Conservation (phyloP, 2,329 filamentous ascomycete genomes). For the Escovopsis weberi region DNA sequence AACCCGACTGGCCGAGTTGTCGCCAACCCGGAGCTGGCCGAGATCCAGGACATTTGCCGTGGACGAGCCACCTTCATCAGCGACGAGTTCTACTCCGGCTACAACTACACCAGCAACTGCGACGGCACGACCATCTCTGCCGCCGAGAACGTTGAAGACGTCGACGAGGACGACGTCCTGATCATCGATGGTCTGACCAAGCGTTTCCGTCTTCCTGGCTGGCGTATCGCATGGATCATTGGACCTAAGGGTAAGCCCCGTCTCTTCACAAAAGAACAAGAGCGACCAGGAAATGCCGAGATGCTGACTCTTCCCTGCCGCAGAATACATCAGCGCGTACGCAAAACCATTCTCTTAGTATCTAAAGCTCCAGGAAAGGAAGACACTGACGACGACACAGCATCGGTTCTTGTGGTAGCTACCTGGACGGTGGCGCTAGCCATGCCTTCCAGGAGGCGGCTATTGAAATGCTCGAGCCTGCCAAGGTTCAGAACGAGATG, state of each 20-base stretch:
- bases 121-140: slow-evolving; percentile 81
- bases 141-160: slow-evolving; percentile 79
- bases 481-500: slow-evolving; percentile 73
- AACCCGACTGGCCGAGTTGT: slow-evolving; percentile 89
- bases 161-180: slow-evolving; percentile 79
- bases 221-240: slow-evolving; percentile 92
- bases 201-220: slow-evolving; percentile 88
- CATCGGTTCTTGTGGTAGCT: slow-evolving; percentile 82
- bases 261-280: not conserved
- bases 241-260: slow-evolving; percentile 54
- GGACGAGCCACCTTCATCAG: slow-evolving; percentile 83
- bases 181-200: slow-evolving; percentile 95
- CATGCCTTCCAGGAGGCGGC: slow-evolving; percentile 93
- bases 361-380: not conserved
- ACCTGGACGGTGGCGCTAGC: slow-evolving; percentile 88
- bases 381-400: slow-evolving; percentile 15
- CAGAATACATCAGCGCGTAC: slow-evolving; percentile 75
- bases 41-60: slow-evolving; percentile 88
- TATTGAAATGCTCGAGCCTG: slow-evolving; percentile 81
- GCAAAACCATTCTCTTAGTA: slow-evolving; percentile 11
- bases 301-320: not conserved
- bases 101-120: slow-evolving; percentile 89
- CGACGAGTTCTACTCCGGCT: slow-evolving; percentile 93
- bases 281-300: not conserved
- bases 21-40: slow-evolving; percentile 65